Percentiles rank a stretch among this genome's conserved stretches.
Evolutionary conservation across 1,284 basidiomycete species (phyloP).

Genomic region (Ceratobasidium theobromae): DNA sequence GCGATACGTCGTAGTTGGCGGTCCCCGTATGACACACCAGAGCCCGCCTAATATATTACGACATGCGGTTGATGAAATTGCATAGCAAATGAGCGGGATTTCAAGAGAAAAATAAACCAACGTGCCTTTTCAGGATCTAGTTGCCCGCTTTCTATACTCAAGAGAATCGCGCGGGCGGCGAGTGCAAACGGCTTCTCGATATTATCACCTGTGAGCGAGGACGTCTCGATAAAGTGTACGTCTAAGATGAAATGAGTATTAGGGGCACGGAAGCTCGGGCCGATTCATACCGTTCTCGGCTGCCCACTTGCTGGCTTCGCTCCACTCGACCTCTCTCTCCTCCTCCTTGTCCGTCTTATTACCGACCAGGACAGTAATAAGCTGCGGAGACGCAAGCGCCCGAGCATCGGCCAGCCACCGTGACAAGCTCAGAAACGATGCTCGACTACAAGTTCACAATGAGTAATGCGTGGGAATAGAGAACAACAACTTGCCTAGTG

Average conservation of each 20-base stretch:
- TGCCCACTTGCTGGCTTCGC: constrained; percentile 93
- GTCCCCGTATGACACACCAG: constrained; percentile 96
- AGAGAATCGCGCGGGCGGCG: constrained; percentile 84
- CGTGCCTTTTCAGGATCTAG: constrained; percentile 81
- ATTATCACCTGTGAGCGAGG: constrained; percentile 90
- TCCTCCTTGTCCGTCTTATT: constrained; percentile 96
- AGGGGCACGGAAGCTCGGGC: constrained; percentile 14
- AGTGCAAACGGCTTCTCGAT: constrained; percentile 92
- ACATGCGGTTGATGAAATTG: background rate
- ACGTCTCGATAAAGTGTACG: constrained; percentile 90
- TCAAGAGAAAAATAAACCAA: background rate
- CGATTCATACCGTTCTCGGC: constrained; percentile 75
- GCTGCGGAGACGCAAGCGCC: constrained; percentile 75
- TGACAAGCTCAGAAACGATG: constrained; percentile 72
- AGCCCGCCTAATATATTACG: constrained; percentile 55
- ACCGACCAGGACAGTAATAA: constrained; percentile 90
- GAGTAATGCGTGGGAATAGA: constrained; percentile 3
- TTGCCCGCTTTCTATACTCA: constrained; percentile 89
- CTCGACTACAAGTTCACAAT: constrained; percentile 34
- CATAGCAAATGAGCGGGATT: background rate
- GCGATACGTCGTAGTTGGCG: constrained; percentile 83
- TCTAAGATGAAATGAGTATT: constrained; percentile 50
- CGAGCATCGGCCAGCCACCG: constrained; percentile 91
- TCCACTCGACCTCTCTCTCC: constrained; percentile 91
- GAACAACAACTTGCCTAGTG: constrained; percentile 65